Conservation (phyloP, 164 flowering plant genomes). For the Tetrastigma voinierianum region DNA sequence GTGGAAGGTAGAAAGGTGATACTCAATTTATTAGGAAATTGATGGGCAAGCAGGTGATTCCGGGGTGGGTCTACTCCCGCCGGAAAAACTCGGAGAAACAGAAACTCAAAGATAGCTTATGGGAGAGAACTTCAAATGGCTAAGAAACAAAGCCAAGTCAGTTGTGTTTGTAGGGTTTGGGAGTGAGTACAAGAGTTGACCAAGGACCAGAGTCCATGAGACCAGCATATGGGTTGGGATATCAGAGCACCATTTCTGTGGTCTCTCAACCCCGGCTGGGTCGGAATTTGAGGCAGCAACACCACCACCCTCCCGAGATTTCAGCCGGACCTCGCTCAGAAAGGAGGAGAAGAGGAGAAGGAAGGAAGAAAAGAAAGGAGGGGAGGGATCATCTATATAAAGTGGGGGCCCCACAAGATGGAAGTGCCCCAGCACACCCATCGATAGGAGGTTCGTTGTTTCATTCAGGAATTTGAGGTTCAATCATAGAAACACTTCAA, state of each 20-base stretch:
- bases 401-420: conserved; percentile 49
- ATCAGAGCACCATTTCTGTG: conserved; percentile 26
- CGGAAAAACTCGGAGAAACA: conserved; percentile 1
- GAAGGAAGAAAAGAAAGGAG: too few relatives aligned
- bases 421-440: conserved; percentile 35
- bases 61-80: conserved; percentile 41
- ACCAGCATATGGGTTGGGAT: conserved; percentile 29
- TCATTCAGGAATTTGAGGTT: conserved; percentile 36
- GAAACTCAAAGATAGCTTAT: not conserved
- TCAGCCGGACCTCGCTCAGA: conserved; percentile 10
- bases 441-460: conserved; percentile 37
- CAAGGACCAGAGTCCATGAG: conserved; percentile 17
- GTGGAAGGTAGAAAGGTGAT: conserved; percentile 29
- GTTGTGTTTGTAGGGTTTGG: conserved; percentile 29
- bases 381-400: conserved; percentile 31
- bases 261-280: conserved; percentile 23
- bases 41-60: conserved; percentile 30
- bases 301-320: conserved; percentile 29
- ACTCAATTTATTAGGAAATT: conserved; percentile 15
- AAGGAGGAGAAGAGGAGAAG: too few relatives aligned
- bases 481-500: conserved; percentile 29
- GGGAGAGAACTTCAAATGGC: conserved; percentile 34
- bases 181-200: conserved; percentile 9
- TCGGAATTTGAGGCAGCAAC: not conserved
- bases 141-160: conserved; percentile 21